Evolutionary conservation across 306 rosid genomes (phyloP), one percentile per base, ranked within the genome.

Genomic region (Cucurbita moschata): DNA sequence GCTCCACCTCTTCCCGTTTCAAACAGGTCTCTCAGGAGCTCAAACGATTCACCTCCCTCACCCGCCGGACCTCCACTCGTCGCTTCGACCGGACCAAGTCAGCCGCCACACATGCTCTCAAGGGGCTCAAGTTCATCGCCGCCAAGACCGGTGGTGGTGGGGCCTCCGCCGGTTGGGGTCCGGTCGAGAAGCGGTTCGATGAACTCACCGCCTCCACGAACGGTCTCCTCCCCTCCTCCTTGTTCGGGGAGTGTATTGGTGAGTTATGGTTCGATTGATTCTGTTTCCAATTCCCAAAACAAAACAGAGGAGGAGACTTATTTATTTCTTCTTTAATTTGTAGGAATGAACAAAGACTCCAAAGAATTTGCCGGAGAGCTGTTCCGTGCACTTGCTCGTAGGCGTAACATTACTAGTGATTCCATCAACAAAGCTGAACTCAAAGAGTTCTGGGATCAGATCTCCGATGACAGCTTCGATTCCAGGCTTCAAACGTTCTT

Each of bases 171-270:
- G 82, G 74, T 37, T 86, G 90, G 90, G 72, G 73, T 0, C 38
- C 81, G 40, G 87, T 86, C 3, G 90, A 83, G 77, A 80, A 80
- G 55, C 81, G 81, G 6, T 86, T 81, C 56, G 74, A 83, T 30
- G 81, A 82, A 1, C 85, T 86, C 76, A 79, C 90, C 11, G 77
- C 79, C 58, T 63, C 75, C 43, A 40, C 87, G 73, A 61, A 86
- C 73, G 79, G 88, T 5, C 83, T 81, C 8, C 90, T 86, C n/a
- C 76, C 54, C 4, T 73, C 80, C 23, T 79, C 88, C 38, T 81
- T 81, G 75, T 86, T 86, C 62, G 88, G 87, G 30, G 86, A 86
- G 66, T 86, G 90, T 80, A 83, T 86, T 49, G 90, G 90, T 82
- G 76, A 35, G 68, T 15, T 13, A 5, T 23, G 14, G 0, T 10